Base-by-base conservation (phyloP, 805 yeast species). In the Gaillardinia entomophila region DNA sequence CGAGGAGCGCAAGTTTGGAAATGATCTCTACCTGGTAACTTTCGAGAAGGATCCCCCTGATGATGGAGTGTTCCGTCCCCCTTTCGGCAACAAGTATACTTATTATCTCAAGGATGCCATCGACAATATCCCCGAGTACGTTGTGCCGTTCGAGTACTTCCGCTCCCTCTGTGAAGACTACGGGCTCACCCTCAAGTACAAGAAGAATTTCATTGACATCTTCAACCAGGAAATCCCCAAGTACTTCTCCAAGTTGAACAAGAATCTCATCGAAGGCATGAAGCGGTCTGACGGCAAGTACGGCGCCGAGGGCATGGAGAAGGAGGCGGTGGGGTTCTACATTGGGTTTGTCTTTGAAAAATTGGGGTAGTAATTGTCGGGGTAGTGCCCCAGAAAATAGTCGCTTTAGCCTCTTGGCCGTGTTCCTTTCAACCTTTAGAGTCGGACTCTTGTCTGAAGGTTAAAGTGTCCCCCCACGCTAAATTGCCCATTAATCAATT, bases 51-150 rank as follows among this genome's bases (percentile, higher is more conserved):
- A 71, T 19, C 87, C 88, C 0, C 90, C 94, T n/a, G 63, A 62
- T 30, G 82, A 77, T 44, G 88, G 90, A 2, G 76, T 73, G 30
- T 86, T 85, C 49, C 62, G 76, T 7, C 73, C 79, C 1, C 84
- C 92, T 0, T 87, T 66, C 51, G 99, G 98, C 0, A 83, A 89
- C 55, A 69, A 75, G 47, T 92, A 92, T 56, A 76, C 75, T 33
- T 92, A 84, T 53, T 85, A 68, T 60, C 62, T 92, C 37, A 79
- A 79, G 42, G 98, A 92, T 61, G 98, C 99, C 0, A 90, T 92
- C 30, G 96, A 87, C 40, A 81, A 92, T 48, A 96, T 92, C 16
- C 97, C 97, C 0, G 99, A 92, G 51, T 92, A 83, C 49, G 94
- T 92, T 4, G 96, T 92, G 5, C 97, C 97, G 1, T 88, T 92